A percentile compares a stretch with the other conserved stretches of the same genome.
Evolutionary conservation across 176 grass and related monocot genomes (phyloP).

Genomic region (Tillandsia leiboldiana): DNA sequence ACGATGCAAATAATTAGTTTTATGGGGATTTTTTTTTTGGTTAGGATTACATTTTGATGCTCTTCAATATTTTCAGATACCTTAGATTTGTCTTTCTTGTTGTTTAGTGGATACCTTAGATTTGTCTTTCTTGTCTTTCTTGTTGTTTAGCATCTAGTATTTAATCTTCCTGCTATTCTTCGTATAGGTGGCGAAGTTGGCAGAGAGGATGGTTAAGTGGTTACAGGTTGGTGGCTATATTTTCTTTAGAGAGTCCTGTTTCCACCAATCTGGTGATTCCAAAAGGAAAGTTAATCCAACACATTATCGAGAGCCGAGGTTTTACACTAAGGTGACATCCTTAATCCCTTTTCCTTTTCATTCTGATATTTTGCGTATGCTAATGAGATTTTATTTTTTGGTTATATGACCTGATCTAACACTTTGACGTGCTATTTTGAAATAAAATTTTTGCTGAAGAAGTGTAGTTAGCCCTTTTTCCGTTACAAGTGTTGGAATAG

Average conservation of each 20-base stretch:
- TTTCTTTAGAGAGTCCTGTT: slow-evolving; percentile 98
- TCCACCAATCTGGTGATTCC: slow-evolving; percentile 87
- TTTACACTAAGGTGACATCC: slow-evolving; percentile 71
- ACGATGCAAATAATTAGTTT: neutral
- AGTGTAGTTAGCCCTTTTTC: too few relatives aligned
- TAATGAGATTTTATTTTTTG: neutral
- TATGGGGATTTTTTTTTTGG: neutral
- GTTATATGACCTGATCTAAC: neutral
- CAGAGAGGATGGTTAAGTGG: slow-evolving; percentile 69
- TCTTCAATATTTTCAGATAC: neutral
- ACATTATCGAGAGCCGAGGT: slow-evolving; percentile 87
- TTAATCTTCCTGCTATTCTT: slow-evolving; percentile 1
- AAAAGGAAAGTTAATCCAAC: slow-evolving; percentile 98
- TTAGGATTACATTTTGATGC: neutral
- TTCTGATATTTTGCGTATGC: neutral
- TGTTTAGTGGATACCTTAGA: neutral
- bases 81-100: neutral
- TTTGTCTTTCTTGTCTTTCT: neutral
- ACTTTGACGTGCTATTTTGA: too few relatives aligned
- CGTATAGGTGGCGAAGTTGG: slow-evolving; percentile 62
- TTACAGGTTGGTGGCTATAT: slow-evolving; percentile 71
- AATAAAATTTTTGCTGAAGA: neutral
- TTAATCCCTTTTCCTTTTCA: slow-evolving; percentile 2
- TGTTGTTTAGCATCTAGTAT: neutral
- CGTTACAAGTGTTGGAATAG: neutral